A percentile compares a stretch with the other conserved stretches of the same genome.
Conservation (phyloP, 2,329 filamentous ascomycete species). For the Chalaropsis thielavioides region DNA sequence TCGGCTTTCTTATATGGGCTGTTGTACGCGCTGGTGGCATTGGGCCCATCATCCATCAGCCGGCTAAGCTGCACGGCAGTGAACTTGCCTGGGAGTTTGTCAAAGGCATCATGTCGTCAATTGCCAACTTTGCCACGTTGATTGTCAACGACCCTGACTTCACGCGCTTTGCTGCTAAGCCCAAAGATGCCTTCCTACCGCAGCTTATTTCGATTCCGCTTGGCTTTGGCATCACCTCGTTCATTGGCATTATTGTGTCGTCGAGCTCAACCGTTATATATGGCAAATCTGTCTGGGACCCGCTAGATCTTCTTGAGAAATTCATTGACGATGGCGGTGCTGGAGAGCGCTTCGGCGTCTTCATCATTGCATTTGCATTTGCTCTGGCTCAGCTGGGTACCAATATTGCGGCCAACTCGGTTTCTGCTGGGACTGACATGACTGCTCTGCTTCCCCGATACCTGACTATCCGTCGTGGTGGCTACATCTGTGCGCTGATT, state of each 20-base stretch:
- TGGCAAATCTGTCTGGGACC: conserved; percentile 56
- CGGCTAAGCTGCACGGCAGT: conserved; percentile 47
- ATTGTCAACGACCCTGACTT: conserved; percentile 78
- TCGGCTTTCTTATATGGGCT: conserved; percentile 80
- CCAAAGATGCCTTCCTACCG: conserved; percentile 62
- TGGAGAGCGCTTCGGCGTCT: conserved; percentile 58
- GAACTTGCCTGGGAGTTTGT: conserved; percentile 69
- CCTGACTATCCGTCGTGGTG: conserved; percentile 72
- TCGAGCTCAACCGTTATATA: conserved; percentile 59
- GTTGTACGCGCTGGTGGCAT: conserved; percentile 67
- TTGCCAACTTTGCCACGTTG: conserved; percentile 81
- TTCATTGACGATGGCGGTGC: conserved; percentile 57
- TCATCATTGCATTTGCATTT: conserved; percentile 56
- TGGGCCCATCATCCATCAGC: conserved; percentile 65
- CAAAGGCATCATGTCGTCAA: conserved; percentile 72
- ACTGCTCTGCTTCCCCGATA: conserved; percentile 66
- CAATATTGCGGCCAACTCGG: conserved; percentile 76
- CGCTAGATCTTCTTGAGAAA: conserved; percentile 48
- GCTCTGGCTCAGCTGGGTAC: conserved; percentile 71
- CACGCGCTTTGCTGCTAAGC: conserved; percentile 64
- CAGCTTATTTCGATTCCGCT: conserved; percentile 62
- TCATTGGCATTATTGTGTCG: conserved; percentile 69
- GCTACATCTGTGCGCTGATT: conserved; percentile 67
- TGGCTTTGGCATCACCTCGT: conserved; percentile 64
- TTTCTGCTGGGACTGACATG: conserved; percentile 71